Base-by-base conservation (phyloP, 176 grass and related monocot genomes). In the Oryza longistaminata region DNA sequence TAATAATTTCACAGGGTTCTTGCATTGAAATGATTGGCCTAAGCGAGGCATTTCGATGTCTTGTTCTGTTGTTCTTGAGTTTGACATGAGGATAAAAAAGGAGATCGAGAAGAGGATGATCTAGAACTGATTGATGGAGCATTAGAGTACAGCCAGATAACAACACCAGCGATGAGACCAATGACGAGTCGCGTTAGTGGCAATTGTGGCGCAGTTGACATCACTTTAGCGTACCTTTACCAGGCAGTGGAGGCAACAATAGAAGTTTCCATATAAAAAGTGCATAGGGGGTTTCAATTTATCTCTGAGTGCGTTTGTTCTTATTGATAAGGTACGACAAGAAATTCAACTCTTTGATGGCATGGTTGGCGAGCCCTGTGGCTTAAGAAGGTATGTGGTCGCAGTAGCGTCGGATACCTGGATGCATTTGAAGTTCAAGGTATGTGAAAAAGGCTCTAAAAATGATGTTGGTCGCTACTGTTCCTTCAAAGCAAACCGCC, bases 371-470 rank as follows among this genome's bases (percentile, higher is more conserved):
- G 37, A 71, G 69, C 10, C 69, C 2, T 44, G 39, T 71, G 21
- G 39, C 69, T 71, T 71, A 71, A 71, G 69, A 71, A 71, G 69
- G 31, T 22, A 43, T 44, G 69, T 71, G 44, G 25, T 74, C 4
- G 71, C 1, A 9, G 71, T 74, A 16, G 3, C 2, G 44, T 17
- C 49, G 14, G 22, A 29, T 17, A 74, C 24, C 3, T 17, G 1
- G 71, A 74, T 74, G 44, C 44, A 74, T 29, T 29, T 74, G 44
- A 74, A 17, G 24, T 74, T 49, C 44, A 74, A 73, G 44, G 22
- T 74, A 9, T 16, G 14, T 49, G 11, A 73, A 6, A 50, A 29
- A 9, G 71, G 24, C n/a, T 48, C 43, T 4, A 27, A 13, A 3
- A 8, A 42, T 31, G n/a, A 42, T 14, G n/a, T 40, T 13, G 45